These are phyloP conservation scores for Acanthamoeba castellanii DNA, from an alignment of 208 protist genomes.

Conservation along the genomic window DNA sequence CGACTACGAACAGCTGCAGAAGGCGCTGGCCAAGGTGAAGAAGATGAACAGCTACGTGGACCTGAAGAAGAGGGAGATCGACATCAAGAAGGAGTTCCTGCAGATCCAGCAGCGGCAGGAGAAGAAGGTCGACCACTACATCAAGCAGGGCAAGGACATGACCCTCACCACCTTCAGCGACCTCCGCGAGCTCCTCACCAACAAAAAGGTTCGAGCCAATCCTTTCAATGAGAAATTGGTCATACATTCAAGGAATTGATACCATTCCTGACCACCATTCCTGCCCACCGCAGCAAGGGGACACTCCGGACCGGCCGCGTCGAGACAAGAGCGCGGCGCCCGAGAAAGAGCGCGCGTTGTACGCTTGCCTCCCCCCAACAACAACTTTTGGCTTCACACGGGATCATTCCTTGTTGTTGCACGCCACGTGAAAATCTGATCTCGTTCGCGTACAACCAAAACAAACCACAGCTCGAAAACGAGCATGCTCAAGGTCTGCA, in stretches of 20 bases:
- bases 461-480: background rate
- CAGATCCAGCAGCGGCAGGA: slow-evolving; percentile 35
- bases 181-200: slow-evolving; percentile 46
- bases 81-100: slow-evolving; percentile 63
- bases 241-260: background rate
- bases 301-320: slow-evolving; percentile 30
- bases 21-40: slow-evolving; percentile 33
- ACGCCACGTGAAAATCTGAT: background rate
- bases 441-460: background rate
- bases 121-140: slow-evolving; percentile 61
- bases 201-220: background rate
- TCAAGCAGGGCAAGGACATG: slow-evolving; percentile 63
- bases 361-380: background rate
- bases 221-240: too few relatives aligned
- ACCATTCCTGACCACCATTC: background rate
- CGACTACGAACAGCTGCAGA: slow-evolving; percentile 37
- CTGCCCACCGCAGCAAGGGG: background rate
- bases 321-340: background rate
- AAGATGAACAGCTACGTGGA: slow-evolving; percentile 63
- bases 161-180: slow-evolving; percentile 62
- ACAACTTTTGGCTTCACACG: background rate
- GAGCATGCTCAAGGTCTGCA: slow-evolving; percentile 42
- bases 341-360: background rate
- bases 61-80: slow-evolving; percentile 53
- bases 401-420: background rate